phyloP scores from a whole-genome alignment of 2,329 filamentous ascomycete species.

The Byssochlamys sp. region DNA sequence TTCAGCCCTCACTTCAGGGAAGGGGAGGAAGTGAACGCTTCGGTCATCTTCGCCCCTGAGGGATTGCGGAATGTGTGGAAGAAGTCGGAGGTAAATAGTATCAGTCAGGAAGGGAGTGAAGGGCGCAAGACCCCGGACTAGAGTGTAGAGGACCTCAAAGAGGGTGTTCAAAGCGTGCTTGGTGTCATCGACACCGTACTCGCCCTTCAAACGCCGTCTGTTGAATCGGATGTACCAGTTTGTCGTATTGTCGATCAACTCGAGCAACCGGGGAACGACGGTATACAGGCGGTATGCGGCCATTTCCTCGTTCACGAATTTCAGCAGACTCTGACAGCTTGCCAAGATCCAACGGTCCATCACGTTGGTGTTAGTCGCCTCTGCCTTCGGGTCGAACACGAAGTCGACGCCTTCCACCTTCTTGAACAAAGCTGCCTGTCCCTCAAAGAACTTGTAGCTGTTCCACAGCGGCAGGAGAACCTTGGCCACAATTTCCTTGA shows the following conservation, averaged over 20 bases:
- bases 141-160: conserved; percentile 83
- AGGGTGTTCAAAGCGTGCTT: conserved; percentile 84
- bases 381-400: conserved; percentile 64
- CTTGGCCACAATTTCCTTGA: conserved; percentile 89
- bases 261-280: conserved; percentile 73
- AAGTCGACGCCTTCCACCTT: conserved; percentile 73
- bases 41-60: conserved; percentile 62
- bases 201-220: conserved; percentile 79
- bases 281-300: conserved; percentile 71
- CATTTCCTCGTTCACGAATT: conserved; percentile 93
- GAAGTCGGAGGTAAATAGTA: conserved; percentile 77
- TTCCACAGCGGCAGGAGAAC: conserved; percentile 90
- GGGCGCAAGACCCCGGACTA: conserved; percentile 78
- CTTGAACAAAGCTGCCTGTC: conserved; percentile 74
- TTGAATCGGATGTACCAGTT: conserved; percentile 99
- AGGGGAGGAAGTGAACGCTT: conserved; percentile 85
- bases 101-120: conserved; percentile 95
- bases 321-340: conserved; percentile 78
- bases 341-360: conserved; percentile 96
- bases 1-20: conserved; percentile 78
- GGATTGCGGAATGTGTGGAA: conserved; percentile 68
- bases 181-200: conserved; percentile 76
- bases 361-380: conserved; percentile 72
- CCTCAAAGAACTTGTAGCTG: conserved; percentile 91
- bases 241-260: conserved; percentile 86